Conservation (phyloP, 176 grass and related monocot species). For the Aegilops sharonensis region DNA sequence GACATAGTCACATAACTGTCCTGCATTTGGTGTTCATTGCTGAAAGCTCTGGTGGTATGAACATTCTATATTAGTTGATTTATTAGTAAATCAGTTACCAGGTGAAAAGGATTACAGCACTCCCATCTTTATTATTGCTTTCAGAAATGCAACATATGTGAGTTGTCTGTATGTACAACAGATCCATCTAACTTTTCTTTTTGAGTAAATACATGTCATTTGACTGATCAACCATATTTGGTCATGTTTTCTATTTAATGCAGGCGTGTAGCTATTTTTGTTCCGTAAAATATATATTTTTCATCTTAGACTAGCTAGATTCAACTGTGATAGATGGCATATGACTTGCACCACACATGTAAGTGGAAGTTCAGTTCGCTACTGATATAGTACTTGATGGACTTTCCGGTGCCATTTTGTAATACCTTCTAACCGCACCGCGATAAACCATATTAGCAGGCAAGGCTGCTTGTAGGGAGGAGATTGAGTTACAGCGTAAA, state of each 20-base stretch:
- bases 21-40: slow-evolving; percentile 11
- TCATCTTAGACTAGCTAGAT: background rate
- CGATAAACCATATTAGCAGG: slow-evolving; percentile 38
- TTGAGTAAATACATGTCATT: background rate
- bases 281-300: background rate
- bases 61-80: slow-evolving; percentile 10
- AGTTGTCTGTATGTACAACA: slow-evolving; percentile 1
- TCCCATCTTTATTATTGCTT: background rate
- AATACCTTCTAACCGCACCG: slow-evolving; percentile 2
- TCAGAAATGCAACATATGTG: background rate
- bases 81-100: background rate
- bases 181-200: background rate
- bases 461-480: slow-evolving; percentile 65
- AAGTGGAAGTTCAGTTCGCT: background rate
- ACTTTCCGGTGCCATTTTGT: background rate
- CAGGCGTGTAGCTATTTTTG: background rate
- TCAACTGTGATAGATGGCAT: background rate
- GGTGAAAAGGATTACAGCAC: background rate
- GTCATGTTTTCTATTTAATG: background rate
- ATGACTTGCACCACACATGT: background rate
- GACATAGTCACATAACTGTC: slow-evolving; percentile 12
- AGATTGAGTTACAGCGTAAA: slow-evolving; percentile 68
- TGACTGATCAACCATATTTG: background rate
- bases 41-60: background rate
- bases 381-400: background rate